Evolutionary conservation across 371 early-diverging fungal genomes (phyloP), one percentile per base, ranked within the genome.

Genomic region (Sporodiniella umbellata): DNA sequence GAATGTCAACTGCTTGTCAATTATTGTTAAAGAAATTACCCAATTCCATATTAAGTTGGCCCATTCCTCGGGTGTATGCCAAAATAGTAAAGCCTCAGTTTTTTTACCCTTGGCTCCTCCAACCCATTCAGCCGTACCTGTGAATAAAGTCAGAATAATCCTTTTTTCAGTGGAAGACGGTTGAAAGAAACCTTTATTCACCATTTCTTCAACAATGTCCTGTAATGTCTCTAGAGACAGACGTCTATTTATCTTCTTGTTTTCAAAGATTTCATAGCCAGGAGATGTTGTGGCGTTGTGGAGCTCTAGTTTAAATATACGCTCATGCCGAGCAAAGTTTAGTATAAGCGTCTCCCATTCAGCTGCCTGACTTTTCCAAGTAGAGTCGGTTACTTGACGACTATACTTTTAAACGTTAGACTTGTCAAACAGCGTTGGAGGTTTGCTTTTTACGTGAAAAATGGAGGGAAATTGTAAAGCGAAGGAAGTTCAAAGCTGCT

Each of bases 11-110:
- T 30, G 48, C 7, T 3, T 15, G 4, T 21, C 18, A 15, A 42
- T 4, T 15, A 11, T 35, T 33, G 38, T 3, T n/a, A 11, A 14
- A 1, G 2, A 33, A 48, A 54, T 68, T 64, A 91, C 95, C 93
- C 92, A 94, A 49, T 78, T 69, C 58, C 83, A 81, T 14, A 95
- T 81, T 54, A 88, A 52, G 23, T 73, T 55, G 0, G 92, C 93
- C 95, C 95, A 95, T 43, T 91, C 93, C 28, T 90, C 92, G 8
- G 92, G 94, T 64, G 84, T 91, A 55, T 86, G 81, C 94, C 94
- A 94, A 54, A 84, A 87, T 8, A 95, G 68, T 15, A 86, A 66
- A 12, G 87, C 89, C 15, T 79, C 66, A 21, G 71, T 66, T 54
- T 84, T 84, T 15, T 56, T 35, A 6, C 66, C 62, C 46, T 79